Evolutionary conservation across 768 basidiomycete genomes (phyloP), one percentile per base, ranked within the genome.

Genomic region (Clavulina sp.): DNA sequence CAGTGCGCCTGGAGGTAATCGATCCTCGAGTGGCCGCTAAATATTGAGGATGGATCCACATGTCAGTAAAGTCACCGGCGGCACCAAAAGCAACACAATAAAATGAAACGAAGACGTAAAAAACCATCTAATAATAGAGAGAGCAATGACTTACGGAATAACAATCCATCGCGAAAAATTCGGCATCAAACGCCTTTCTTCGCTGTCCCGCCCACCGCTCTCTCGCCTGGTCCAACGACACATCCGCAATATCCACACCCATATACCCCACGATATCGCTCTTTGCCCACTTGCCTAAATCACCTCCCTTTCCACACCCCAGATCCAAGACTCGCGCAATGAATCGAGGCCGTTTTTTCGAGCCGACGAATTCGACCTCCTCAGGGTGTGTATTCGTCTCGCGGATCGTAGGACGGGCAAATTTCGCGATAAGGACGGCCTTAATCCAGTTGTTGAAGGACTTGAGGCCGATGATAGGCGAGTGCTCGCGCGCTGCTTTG

Each of bases 391-490:
- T 50, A 58, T 54, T 7, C 61, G 56, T 52, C 70, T 70, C 40
- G 31, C 69, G 64, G 33, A 88, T 71, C 30, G 70, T 79, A 2
- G 82, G 80, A 62, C 81, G 79, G 0, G 83, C 84, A 60, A 86
- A 95, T 49, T 84, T 84, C 5, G 83, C 80, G 61, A 99, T 95
- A 56, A 97, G 73, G 18, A 97, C 92, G 6, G 88, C 89, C 65
- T 99, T 99, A 58, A 97, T 83, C 95, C 95, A 99, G 69, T 99
- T 99, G 69, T 99, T 99, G 69, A 97, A 99, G 62, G 75, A 83
- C 66, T 95, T 96, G 51, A 99, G 75, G 33, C 95, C 95, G 51
- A 95, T 88, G 59, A 97, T 99, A 40, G 91, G 88, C 4, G 92
- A 96, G 18, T 83, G 78, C 57, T 74, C 74, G 30, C 95, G 84